Evolutionary conservation across 345 rosid species (phyloP), one percentile per base, ranked within the genome.

Genomic region (Hibiscus tridactylites): DNA sequence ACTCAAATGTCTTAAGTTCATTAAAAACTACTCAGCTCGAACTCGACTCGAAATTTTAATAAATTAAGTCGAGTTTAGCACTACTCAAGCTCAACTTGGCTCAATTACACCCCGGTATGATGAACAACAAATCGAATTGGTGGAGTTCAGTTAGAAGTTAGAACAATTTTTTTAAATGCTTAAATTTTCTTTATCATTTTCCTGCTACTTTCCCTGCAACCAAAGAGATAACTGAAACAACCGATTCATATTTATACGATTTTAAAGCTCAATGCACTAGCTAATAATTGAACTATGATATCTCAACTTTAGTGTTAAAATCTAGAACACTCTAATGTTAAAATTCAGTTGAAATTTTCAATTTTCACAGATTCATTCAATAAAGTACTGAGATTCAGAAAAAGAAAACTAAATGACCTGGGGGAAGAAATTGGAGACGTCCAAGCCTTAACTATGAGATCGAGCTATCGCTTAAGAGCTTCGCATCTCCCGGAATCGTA

Each of bases 381-480:
- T 6, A 35, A 35, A 35, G 1, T 19, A 64, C 2, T 39, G 0
- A 68, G 26, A 49, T 28, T 47, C 29, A 12, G 13, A 19, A 65
- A 44, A 60, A 10, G 1, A 13, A 21, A 52, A 44, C 13, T 11
- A 44, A 61, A 52, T 19, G 54, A 88, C 98, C 97, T 92, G 98
- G 71, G 97, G 97, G 82, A 95, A 95, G 86, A 86, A 92, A 81
- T 90, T 95, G 88, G 99, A 90, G 78, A 92, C 97, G 31, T 95
- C 99, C 68, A 85, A 87, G 44, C 99, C 99, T 74, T 95, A 50
- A 97, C 94, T 70, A 92, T 89, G 71, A 90, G 92, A 61, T 97
- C 99, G 69, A 95, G 96, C 49, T 90, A 87, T 74, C 97, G 97
- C 82, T 92, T 95, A 42, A 95, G 92, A 68, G 99, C 99, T 78